Evolutionary conservation across 495 filamentous ascomycete genomes (phyloP).

Genomic region (Penicillium pulvis): DNA sequence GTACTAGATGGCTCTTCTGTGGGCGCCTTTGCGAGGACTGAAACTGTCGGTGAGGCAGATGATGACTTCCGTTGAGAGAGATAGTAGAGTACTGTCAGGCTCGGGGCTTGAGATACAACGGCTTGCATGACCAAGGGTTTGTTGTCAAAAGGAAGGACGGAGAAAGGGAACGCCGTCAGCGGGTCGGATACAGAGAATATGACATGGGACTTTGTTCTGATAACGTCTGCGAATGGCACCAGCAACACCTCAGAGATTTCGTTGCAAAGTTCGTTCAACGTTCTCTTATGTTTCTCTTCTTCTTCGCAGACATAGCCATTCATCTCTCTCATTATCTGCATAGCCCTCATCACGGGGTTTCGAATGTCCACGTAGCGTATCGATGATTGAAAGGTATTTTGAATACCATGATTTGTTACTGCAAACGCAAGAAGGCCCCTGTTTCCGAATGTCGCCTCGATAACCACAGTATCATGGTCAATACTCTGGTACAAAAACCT

Average conservation of each 20-base stretch:
- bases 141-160: conserved; percentile 23
- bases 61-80: conserved; percentile 24
- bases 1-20: neutral
- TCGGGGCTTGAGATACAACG: conserved; percentile 30
- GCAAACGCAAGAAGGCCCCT: conserved; percentile 26
- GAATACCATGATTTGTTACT: conserved; percentile 26
- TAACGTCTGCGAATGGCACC: conserved; percentile 24
- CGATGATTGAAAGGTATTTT: conserved; percentile 12
- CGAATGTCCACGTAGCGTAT: conserved; percentile 14
- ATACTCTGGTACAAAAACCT: conserved; percentile 22
- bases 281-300: conserved; percentile 19
- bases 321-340: conserved; percentile 29
- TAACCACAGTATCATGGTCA: conserved; percentile 24
- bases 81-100: conserved; percentile 30
- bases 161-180: conserved; percentile 32
- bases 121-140: conserved; percentile 29
- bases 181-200: conserved; percentile 33
- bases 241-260: conserved; percentile 24
- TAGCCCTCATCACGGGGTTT: conserved; percentile 23
- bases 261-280: conserved; percentile 14
- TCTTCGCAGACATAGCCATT: conserved; percentile 18
- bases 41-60: conserved; percentile 24
- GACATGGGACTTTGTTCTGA: conserved; percentile 28
- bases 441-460: conserved; percentile 26
- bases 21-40: conserved; percentile 32